Conservation (phyloP, 768 basidiomycete genomes). For the Cystobasidiopsis lactophilus region DNA sequence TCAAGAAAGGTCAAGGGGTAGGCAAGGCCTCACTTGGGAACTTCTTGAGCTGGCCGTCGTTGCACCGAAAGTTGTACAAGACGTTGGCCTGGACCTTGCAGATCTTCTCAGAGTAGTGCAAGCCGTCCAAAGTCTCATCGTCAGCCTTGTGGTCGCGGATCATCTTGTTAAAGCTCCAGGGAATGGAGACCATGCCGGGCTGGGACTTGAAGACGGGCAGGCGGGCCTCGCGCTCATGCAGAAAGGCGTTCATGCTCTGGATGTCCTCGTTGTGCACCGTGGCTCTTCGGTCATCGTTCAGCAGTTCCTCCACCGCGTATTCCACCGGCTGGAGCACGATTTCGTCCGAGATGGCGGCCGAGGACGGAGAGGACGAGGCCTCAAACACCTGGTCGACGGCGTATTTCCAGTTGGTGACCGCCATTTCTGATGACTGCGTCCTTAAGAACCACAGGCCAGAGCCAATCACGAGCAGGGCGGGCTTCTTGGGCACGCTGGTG, state of each 20-base stretch:
- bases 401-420: conserved; percentile 54
- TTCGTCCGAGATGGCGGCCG: conserved; percentile 37
- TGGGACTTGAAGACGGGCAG: conserved; percentile 7
- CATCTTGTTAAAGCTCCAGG: conserved; percentile 61
- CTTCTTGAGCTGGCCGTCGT: conserved; percentile 39
- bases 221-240: conserved; percentile 35
- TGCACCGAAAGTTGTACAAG: conserved; percentile 59
- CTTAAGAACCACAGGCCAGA: conserved; percentile 78
- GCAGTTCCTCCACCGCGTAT: conserved; percentile 41
- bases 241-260: conserved; percentile 79
- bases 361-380: conserved; percentile 17
- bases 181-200: conserved; percentile 34
- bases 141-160: conserved; percentile 32
- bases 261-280: conserved; percentile 59
- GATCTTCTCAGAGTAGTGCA: conserved; percentile 50
- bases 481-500: conserved; percentile 21
- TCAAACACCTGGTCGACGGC: conserved; percentile 47
- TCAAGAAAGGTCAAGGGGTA: too few relatives aligned
- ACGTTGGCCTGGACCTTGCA: conserved; percentile 50
- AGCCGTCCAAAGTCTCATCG: conserved; percentile 56
- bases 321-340: conserved; percentile 60
- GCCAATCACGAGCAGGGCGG: conserved; percentile 57
- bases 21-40: conserved; percentile 27
- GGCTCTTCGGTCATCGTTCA: conserved; percentile 39
- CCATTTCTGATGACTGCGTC: conserved; percentile 36